Conservation (phyloP, 805 yeast genomes). For the Starmerella scarabaei region DNA sequence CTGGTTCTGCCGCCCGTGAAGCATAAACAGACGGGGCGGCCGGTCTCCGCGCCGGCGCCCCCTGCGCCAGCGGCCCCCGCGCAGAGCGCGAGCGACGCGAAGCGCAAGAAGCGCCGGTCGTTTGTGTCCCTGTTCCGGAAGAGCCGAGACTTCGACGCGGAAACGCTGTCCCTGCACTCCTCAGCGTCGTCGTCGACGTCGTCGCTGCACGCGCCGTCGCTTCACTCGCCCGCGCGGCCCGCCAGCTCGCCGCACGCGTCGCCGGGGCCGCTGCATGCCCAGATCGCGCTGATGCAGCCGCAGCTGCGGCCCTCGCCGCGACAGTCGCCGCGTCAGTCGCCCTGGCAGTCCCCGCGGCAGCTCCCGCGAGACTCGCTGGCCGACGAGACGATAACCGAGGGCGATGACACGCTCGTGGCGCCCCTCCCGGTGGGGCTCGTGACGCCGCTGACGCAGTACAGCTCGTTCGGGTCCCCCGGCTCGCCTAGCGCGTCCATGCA, state of each 20-base stretch:
- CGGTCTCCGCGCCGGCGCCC: conserved; percentile 2
- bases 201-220: neutral
- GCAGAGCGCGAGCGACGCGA: neutral
- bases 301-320: neutral
- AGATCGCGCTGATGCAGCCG: no score
- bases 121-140: conserved; percentile 15
- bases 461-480: neutral
- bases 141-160: conserved; percentile 1
- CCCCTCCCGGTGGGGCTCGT: neutral
- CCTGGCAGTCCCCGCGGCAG: neutral
- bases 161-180: no score
- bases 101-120: conserved; percentile 18
- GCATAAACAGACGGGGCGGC: conserved; percentile 1
- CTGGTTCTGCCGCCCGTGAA: conserved; percentile 1
- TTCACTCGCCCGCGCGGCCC: neutral
- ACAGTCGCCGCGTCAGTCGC: neutral
- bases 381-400: neutral
- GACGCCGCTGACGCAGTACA: neutral
- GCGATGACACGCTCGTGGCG: conserved; percentile 3
- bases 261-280: no score
- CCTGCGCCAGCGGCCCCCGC: neutral
- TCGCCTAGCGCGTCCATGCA: no score
- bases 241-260: neutral
- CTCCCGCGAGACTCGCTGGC: neutral
- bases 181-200: neutral